phyloP scores from a whole-genome alignment of 2,329 filamentous ascomycete genomes.

The Colletotrichum horii region DNA sequence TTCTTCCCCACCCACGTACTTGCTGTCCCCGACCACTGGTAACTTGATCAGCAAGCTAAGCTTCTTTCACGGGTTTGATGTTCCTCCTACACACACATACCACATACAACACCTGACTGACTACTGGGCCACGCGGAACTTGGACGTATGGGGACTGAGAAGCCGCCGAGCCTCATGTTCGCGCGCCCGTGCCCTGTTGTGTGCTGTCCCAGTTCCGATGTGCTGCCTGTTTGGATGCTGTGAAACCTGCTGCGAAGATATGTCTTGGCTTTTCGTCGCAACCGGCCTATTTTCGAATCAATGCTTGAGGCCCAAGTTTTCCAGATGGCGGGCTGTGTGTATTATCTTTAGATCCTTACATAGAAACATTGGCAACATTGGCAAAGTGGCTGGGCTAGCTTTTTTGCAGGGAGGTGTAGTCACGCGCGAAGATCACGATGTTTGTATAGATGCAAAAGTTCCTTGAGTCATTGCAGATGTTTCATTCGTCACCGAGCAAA shows the following conservation, averaged over 20 bases:
- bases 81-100: background rate
- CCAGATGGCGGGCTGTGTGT: background rate
- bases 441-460: background rate
- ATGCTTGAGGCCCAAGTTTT: background rate
- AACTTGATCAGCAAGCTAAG: background rate
- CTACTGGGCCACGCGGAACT: background rate
- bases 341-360: background rate
- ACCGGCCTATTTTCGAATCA: background rate
- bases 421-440: background rate
- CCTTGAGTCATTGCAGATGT: slow-evolving; percentile 4
- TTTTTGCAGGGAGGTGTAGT: background rate
- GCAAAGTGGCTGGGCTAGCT: background rate
- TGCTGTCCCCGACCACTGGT: background rate
- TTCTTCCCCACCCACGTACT: background rate
- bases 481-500: slow-evolving; percentile 5
- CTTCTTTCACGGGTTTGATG: slow-evolving; percentile 1
- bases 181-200: background rate
- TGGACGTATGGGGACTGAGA: background rate
- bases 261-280: background rate
- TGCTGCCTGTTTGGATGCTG: background rate
- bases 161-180: slow-evolving; percentile 10
- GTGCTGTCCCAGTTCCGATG: background rate
- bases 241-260: background rate
- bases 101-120: background rate
- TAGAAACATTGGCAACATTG: background rate